Percentiles rank a stretch among this genome's conserved stretches.
phyloP scores from a whole-genome alignment of 176 grass and related monocot species.

The Chloris gayana region DNA sequence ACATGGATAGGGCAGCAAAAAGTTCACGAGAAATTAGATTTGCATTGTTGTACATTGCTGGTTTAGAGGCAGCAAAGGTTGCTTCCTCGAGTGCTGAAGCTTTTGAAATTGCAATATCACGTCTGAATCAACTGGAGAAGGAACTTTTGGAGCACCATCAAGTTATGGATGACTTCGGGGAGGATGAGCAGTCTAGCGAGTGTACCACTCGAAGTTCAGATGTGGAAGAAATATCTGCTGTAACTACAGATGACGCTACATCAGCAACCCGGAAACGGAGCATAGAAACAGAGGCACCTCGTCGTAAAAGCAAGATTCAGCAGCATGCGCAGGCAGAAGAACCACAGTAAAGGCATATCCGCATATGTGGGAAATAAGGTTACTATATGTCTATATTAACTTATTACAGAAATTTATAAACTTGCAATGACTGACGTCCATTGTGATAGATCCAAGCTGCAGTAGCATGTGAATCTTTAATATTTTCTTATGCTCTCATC shows the following conservation, averaged over 20 bases:
- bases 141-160: not conserved
- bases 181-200: not conserved
- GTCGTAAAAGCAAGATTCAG: not conserved
- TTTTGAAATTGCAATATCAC: not conserved
- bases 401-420: too few species aligned
- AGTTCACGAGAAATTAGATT: not conserved
- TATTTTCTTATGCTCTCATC: too few species aligned
- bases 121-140: not conserved
- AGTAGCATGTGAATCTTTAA: too few species aligned
- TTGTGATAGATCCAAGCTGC: too few species aligned
- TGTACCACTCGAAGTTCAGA: not conserved
- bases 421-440: too few species aligned
- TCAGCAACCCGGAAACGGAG: too few species aligned
- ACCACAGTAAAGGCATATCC: too few species aligned
- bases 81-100: not conserved
- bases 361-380: too few species aligned
- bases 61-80: not conserved
- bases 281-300: not conserved
- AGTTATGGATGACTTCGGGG: not conserved
- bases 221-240: not conserved
- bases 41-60: not conserved
- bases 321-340: not conserved
- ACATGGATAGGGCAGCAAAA: not conserved
- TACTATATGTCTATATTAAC: too few species aligned
- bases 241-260: constrained; percentile 11